Evolutionary conservation across 257 asterid genomes (phyloP).

Genomic region (Plantago ovata): DNA sequence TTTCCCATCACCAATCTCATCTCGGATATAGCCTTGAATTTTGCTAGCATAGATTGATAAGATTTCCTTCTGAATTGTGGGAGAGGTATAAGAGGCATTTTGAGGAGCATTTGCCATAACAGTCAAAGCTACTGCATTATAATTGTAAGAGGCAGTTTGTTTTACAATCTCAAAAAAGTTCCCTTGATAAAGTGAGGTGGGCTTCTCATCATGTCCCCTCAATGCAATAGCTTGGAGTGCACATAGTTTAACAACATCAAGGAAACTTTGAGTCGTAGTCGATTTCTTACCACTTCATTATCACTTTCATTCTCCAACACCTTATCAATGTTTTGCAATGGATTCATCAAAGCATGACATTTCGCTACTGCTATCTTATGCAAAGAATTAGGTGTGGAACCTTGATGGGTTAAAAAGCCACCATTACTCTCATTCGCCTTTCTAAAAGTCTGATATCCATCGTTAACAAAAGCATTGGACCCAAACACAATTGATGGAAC

Average conservation of each 20-base stretch:
- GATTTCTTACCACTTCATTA: conserved; percentile 9
- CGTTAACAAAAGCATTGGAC: not conserved
- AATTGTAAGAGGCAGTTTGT: conserved; percentile 8
- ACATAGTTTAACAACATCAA: not conserved
- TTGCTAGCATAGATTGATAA: not conserved
- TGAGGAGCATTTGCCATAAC: not conserved
- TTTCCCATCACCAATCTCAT: conserved; percentile 13
- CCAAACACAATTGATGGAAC: not conserved
- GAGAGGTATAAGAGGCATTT: conserved; percentile 15
- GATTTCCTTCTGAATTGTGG: not conserved
- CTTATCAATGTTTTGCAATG: conserved; percentile 9
- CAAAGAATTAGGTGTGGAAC: not conserved
- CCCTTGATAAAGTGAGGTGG: not conserved
- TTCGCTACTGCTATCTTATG: not conserved
- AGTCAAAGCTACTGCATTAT: not conserved
- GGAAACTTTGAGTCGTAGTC: not conserved
- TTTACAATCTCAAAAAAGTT: not conserved
- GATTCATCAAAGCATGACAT: not conserved
- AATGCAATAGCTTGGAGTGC: conserved; percentile 9
- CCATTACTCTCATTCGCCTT: not conserved
- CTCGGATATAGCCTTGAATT: not conserved
- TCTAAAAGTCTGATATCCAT: not conserved
- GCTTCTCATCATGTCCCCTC: not conserved
- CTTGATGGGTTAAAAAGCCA: not conserved
- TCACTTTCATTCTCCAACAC: not conserved